These are phyloP conservation scores for Coniochaeta sp. DNA, from an alignment of 2,329 filamentous ascomycete genomes.

Conservation along the genomic window DNA sequence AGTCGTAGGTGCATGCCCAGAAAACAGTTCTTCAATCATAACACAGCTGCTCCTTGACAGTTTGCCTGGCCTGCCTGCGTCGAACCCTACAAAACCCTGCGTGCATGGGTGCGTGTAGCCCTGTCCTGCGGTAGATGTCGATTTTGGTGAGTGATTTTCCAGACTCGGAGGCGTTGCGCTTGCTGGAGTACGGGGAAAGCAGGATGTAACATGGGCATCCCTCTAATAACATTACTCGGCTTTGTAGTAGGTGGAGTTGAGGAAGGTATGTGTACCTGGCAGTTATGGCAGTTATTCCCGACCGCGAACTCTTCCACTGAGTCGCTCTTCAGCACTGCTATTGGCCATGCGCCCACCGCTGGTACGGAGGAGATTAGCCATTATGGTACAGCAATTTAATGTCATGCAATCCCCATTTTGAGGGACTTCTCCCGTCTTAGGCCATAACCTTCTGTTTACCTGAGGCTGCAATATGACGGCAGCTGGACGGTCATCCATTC, in stretches of 20 bases:
- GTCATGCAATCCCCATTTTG: not conserved
- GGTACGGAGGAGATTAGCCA: not conserved
- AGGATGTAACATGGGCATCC: not conserved
- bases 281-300: not conserved
- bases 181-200: not conserved
- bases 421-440: not conserved
- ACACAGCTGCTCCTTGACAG: too few species aligned
- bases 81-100: not conserved
- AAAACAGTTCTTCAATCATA: too few species aligned
- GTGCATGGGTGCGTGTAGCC: not conserved
- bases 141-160: slow-evolving; percentile 1
- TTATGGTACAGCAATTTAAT: not conserved
- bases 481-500: too few species aligned
- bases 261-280: too few species aligned
- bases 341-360: not conserved
- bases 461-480: not conserved
- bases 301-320: not conserved
- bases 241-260: too few species aligned
- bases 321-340: not conserved
- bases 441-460: not conserved
- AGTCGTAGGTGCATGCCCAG: too few species aligned
- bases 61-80: not conserved
- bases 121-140: not conserved
- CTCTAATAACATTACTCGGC: too few species aligned
- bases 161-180: not conserved